Evolutionary conservation across 2,329 filamentous ascomycete species (phyloP).

Genomic region (Cryphonectria radicalis): DNA sequence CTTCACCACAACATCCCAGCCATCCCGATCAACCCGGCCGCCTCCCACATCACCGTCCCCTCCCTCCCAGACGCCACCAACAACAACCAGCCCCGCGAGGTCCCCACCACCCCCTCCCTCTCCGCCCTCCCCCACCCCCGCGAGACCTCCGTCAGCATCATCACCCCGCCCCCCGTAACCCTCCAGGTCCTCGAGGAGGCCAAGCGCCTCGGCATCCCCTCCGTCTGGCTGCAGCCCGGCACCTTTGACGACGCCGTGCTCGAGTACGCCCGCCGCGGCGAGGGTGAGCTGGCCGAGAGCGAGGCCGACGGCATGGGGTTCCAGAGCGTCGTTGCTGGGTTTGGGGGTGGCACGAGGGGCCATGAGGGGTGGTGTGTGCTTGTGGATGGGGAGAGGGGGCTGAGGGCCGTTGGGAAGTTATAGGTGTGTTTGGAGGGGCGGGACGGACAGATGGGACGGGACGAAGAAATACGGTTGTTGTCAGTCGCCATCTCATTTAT

Average conservation of each 20-base stretch:
- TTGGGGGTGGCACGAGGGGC: slow-evolving; percentile 60
- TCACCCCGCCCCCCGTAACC: slow-evolving; percentile 83
- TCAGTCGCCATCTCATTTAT: too few relatives aligned
- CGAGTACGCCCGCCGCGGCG: slow-evolving; percentile 63
- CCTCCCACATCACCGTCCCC: slow-evolving; percentile 64
- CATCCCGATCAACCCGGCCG: slow-evolving; percentile 80
- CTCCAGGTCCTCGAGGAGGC: slow-evolving; percentile 77
- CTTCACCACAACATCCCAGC: slow-evolving; percentile 74
- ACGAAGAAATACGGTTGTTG: not conserved
- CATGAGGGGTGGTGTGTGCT: slow-evolving; percentile 85
- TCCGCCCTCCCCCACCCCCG: slow-evolving; percentile 66
- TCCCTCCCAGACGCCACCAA: slow-evolving; percentile 28
- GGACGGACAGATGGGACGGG: not conserved
- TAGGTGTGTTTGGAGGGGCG: not conserved
- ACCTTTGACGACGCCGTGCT: slow-evolving; percentile 80
- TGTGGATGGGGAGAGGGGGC: slow-evolving; percentile 75
- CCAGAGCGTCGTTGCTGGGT: slow-evolving; percentile 68
- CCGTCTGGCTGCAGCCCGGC: slow-evolving; percentile 90
- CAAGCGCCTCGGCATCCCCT: slow-evolving; percentile 69
- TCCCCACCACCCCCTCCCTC: slow-evolving; percentile 69
- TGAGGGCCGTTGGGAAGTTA: slow-evolving; percentile 61
- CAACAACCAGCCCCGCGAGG: slow-evolving; percentile 44
- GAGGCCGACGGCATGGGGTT: slow-evolving; percentile 49
- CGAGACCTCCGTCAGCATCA: slow-evolving; percentile 79
- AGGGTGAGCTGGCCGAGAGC: slow-evolving; percentile 43